A percentile compares a stretch with the other conserved stretches of the same genome.
These are phyloP conservation scores for Amphirosellinia nigrospora DNA, from an alignment of 495 filamentous ascomycete genomes.

Conservation along the genomic window DNA sequence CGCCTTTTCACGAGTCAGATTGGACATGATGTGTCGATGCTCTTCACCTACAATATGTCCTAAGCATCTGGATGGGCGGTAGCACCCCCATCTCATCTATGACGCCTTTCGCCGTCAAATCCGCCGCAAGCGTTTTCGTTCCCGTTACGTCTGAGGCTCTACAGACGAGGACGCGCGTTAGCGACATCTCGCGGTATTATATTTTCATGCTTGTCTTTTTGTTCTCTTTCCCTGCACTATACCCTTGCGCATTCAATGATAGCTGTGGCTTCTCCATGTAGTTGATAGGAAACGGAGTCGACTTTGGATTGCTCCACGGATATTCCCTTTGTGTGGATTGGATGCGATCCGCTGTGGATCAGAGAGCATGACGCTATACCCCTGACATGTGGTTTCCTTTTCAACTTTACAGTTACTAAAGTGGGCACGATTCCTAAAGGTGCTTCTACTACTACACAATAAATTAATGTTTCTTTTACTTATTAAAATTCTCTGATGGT, in stretches of 20 bases:
- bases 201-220: conserved; percentile 7
- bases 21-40: not conserved
- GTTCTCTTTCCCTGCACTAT: conserved; percentile 18
- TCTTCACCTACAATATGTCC: not conserved
- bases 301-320: conserved; percentile 26
- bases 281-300: conserved; percentile 16
- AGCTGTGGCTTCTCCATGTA: conserved; percentile 5
- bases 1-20: conserved; percentile 16
- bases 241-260: conserved; percentile 29
- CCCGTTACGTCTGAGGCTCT: conserved; percentile 22
- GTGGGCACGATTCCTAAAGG: not conserved
- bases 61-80: conserved; percentile 17
- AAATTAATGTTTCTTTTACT: conserved; percentile 13
- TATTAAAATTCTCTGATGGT: no score
- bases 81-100: conserved; percentile 5
- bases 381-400: not conserved
- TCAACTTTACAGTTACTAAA: conserved; percentile 1
- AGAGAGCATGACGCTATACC: conserved; percentile 3
- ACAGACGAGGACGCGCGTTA: not conserved
- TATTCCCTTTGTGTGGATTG: conserved; percentile 19
- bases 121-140: conserved; percentile 28
- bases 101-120: conserved; percentile 26
- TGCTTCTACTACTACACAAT: not conserved
- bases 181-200: not conserved
- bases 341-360: conserved; percentile 16